Percentiles rank a stretch among this genome's conserved stretches.
Conservation (phyloP, 768 basidiomycete genomes). For the Pleurotus sapidus region DNA sequence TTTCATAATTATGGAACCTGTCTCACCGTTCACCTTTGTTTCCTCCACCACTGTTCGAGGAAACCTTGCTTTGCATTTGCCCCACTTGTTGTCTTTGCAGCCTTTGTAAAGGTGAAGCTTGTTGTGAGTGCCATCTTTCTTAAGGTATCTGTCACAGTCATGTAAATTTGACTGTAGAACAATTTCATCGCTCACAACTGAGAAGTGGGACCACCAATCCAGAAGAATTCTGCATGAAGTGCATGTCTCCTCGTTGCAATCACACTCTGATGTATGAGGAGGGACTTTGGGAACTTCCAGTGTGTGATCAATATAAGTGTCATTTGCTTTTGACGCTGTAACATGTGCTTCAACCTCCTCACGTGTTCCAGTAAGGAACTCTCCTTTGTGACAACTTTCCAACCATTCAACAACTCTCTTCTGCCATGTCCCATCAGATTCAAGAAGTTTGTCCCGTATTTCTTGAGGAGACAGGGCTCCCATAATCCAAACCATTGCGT, state of each 20-base stretch:
- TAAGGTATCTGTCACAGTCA: neutral
- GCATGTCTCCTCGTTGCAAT: slow-evolving; percentile 5
- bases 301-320: slow-evolving; percentile 17
- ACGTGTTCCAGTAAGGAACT: slow-evolving; percentile 24
- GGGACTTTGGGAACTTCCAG: slow-evolving; percentile 17
- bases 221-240: neutral
- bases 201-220: slow-evolving; percentile 17
- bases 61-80: slow-evolving; percentile 27
- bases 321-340: neutral
- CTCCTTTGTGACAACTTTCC: slow-evolving; percentile 20
- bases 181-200: slow-evolving; percentile 21
- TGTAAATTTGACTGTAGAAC: slow-evolving; percentile 4
- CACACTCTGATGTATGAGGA: slow-evolving; percentile 11
- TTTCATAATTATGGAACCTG: neutral
- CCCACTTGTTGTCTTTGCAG: no score
- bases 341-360: slow-evolving; percentile 15
- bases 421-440: neutral
- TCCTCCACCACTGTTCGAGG: slow-evolving; percentile 18
- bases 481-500: slow-evolving; percentile 32
- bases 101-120: no score
- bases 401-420: slow-evolving; percentile 19
- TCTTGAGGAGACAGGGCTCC: slow-evolving; percentile 23
- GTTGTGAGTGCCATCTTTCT: no score
- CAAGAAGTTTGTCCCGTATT: slow-evolving; percentile 19
- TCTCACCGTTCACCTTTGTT: slow-evolving; percentile 22